phyloP scores from a whole-genome alignment of 1,139 yeast species.

The Schwanniomyces etchellsii region DNA sequence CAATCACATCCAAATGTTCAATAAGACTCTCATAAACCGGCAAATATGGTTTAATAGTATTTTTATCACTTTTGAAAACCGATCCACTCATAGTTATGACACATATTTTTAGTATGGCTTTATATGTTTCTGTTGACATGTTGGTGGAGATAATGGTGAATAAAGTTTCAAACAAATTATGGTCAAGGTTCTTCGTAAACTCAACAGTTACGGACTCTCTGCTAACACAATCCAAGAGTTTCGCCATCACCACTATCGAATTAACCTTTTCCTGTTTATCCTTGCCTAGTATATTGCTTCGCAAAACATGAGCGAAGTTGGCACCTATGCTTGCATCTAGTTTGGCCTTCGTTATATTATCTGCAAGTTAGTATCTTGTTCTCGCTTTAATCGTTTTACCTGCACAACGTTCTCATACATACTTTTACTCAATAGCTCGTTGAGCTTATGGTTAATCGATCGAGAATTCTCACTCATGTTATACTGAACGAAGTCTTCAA shows the following conservation, averaged over 20 bases:
- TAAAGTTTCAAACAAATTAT: slow-evolving; percentile 34
- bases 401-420: slow-evolving; percentile 9
- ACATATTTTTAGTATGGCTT: slow-evolving; percentile 43
- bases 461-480: slow-evolving; percentile 32
- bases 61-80: slow-evolving; percentile 32
- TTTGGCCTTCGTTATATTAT: slow-evolving; percentile 23
- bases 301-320: slow-evolving; percentile 30
- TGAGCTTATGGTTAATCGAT: slow-evolving; percentile 41
- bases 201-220: slow-evolving; percentile 37
- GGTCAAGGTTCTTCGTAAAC: slow-evolving; percentile 36
- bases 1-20: slow-evolving; percentile 38
- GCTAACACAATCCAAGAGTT: slow-evolving; percentile 40
- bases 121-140: slow-evolving; percentile 47
- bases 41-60: slow-evolving; percentile 28
- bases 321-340: slow-evolving; percentile 32
- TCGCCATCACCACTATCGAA: slow-evolving; percentile 49
- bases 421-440: slow-evolving; percentile 38
- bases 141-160: slow-evolving; percentile 39
- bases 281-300: slow-evolving; percentile 36
- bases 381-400: not conserved
- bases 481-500: not conserved
- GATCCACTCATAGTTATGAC: slow-evolving; percentile 41
- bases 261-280: slow-evolving; percentile 51
- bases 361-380: slow-evolving; percentile 8
- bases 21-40: slow-evolving; percentile 40